Conservation (phyloP, 805 yeast species). For the Yarrowia sp. region DNA sequence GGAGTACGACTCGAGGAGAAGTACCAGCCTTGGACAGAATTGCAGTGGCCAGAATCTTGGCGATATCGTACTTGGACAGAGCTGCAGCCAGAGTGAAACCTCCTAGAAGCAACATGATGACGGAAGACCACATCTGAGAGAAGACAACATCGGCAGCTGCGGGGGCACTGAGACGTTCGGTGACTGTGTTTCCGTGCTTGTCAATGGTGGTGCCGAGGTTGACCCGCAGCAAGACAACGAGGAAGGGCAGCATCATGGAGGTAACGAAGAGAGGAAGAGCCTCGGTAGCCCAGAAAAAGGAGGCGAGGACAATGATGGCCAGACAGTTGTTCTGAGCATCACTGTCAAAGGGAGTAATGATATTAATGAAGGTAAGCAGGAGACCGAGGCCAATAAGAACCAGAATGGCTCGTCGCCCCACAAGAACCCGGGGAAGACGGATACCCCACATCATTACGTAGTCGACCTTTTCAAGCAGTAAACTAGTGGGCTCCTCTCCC, state of each 20-base stretch:
- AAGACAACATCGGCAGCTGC: slow-evolving; percentile 78
- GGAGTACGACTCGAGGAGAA: slow-evolving; percentile 68
- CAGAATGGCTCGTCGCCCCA: slow-evolving; percentile 44
- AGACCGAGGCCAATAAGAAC: slow-evolving; percentile 52
- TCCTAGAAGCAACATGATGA: slow-evolving; percentile 82
- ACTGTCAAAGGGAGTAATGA: slow-evolving; percentile 13
- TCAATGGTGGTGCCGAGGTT: slow-evolving; percentile 48
- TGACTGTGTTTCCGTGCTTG: slow-evolving; percentile 41
- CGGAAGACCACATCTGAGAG: slow-evolving; percentile 92
- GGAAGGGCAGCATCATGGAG: slow-evolving; percentile 73
- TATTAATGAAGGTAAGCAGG: slow-evolving; percentile 43
- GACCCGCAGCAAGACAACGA: slow-evolving; percentile 70
- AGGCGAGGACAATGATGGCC: slow-evolving; percentile 76
- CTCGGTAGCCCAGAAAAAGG: slow-evolving; percentile 94
- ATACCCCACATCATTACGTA: slow-evolving; percentile 28
- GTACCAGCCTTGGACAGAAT: slow-evolving; percentile 82
- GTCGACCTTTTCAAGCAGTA: not conserved
- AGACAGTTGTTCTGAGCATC: slow-evolving; percentile 68
- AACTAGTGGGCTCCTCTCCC: slow-evolving; percentile 32
- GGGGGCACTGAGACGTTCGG: slow-evolving; percentile 47
- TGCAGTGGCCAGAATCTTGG: slow-evolving; percentile 77
- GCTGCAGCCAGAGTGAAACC: slow-evolving; percentile 97
- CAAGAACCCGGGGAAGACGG: slow-evolving; percentile 39
- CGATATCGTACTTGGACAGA: slow-evolving; percentile 83
- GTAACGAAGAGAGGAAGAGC: slow-evolving; percentile 90